Percentiles rank a stretch among this genome's conserved stretches.
Evolutionary conservation across 345 rosid genomes (phyloP).

Genomic region (Ceriops zippeliana): DNA sequence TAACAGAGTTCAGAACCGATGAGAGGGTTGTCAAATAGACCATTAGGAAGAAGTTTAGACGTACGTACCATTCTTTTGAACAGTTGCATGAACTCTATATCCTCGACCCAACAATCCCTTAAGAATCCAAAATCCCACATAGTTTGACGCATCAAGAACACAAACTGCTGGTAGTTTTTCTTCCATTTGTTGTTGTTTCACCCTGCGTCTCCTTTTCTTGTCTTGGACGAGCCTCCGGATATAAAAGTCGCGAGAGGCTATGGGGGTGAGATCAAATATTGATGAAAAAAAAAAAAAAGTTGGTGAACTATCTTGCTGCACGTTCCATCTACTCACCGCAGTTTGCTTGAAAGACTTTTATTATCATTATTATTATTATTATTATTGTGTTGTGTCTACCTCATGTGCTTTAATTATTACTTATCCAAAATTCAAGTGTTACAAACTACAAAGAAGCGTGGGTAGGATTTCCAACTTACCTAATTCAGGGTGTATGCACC

Average conservation of each 20-base stretch:
- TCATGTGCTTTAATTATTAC: background rate
- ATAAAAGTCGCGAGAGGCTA: constrained; percentile 20
- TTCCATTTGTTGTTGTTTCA: constrained; percentile 24
- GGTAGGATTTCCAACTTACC: too few relatives aligned
- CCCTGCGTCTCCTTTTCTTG: background rate
- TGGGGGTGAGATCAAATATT: constrained; percentile 18
- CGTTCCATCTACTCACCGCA: constrained; percentile 55
- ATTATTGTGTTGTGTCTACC: background rate
- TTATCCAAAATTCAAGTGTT: background rate
- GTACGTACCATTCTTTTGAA: constrained; percentile 56
- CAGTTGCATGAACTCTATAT: constrained; percentile 72
- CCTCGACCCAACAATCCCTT: constrained; percentile 65
- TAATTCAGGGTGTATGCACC: too few relatives aligned
- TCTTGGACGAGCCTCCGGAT: background rate
- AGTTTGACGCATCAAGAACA: constrained; percentile 84
- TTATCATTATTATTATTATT: too few relatives aligned
- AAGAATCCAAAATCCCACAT: constrained; percentile 85
- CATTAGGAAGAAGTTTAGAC: background rate
- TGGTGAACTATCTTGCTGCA: constrained; percentile 57
- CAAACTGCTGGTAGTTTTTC: constrained; percentile 48
- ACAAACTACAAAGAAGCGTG: background rate
- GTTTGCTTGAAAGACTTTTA: constrained; percentile 1
- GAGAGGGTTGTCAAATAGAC: background rate
- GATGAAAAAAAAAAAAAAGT: constrained; percentile 40
- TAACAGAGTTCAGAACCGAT: background rate